Evolutionary conservation across 441 rosid species (phyloP).

Genomic region (Macaranga tanarius): DNA sequence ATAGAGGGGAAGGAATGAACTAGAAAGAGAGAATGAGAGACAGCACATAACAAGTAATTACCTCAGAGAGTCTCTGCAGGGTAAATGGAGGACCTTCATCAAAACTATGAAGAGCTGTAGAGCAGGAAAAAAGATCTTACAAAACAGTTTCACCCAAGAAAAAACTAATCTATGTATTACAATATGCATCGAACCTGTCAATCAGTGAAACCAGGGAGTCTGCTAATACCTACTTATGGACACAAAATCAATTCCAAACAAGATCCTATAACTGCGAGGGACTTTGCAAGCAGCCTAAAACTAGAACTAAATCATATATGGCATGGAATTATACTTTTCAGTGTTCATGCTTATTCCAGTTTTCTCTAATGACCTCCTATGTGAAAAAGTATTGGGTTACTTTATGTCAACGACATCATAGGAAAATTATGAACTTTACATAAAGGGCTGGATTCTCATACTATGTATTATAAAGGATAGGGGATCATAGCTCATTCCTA

Average conservation of each 20-base stretch:
- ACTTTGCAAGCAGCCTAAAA: not conserved
- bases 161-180: not conserved
- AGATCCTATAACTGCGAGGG: not conserved
- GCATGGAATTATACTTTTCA: not conserved
- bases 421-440: not conserved
- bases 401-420: not conserved
- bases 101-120: conserved; percentile 69
- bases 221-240: not conserved
- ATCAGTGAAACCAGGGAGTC: not conserved
- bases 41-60: conserved; percentile 26
- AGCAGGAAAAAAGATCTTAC: conserved; percentile 14
- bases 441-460: not conserved
- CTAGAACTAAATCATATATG: not conserved
- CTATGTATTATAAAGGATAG: not conserved
- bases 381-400: not conserved
- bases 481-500: not conserved
- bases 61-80: conserved; percentile 92
- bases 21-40: not conserved
- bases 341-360: not conserved
- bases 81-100: conserved; percentile 95
- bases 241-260: not conserved
- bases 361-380: too few species aligned
- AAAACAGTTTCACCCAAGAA: conserved; percentile 13
- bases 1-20: conserved; percentile 1
- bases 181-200: not conserved